A percentile compares a stretch with the other conserved stretches of the same genome.
Conservation (phyloP, 495 filamentous ascomycete species). For the Lophium mytilinum region DNA sequence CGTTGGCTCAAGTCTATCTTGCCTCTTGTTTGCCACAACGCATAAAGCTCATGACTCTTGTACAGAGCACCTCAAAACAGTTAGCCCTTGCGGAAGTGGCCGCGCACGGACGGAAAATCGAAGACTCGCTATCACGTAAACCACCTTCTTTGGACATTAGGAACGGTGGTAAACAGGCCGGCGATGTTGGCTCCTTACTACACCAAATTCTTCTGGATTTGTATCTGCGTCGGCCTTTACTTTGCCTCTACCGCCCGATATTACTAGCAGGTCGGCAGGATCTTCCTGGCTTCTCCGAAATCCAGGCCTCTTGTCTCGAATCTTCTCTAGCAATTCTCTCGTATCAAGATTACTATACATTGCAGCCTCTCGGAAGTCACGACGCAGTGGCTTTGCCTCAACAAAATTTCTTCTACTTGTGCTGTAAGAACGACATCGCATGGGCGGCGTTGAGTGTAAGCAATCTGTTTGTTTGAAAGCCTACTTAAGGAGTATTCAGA, state of each 20-base stretch:
- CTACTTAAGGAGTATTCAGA: no score
- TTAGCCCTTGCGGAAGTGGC: background rate
- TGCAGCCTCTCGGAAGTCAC: background rate
- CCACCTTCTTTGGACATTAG: background rate
- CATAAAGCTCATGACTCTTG: background rate
- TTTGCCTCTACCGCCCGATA: background rate
- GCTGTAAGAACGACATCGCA: background rate
- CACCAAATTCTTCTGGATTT: background rate
- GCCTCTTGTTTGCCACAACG: background rate
- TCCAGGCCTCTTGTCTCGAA: background rate
- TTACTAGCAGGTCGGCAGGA: background rate
- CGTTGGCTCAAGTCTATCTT: background rate
- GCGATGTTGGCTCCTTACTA: background rate
- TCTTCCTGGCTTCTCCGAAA: background rate
- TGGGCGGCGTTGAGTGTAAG: background rate
- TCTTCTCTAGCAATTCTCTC: background rate
- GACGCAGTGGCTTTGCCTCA: background rate
- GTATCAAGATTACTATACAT: background rate
- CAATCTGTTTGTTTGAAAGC: no score
- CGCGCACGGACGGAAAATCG: background rate
- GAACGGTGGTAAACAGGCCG: background rate
- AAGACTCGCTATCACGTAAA: background rate
- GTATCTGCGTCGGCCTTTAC: background rate
- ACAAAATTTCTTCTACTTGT: background rate
- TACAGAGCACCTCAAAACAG: background rate